phyloP scores from a whole-genome alignment of 441 rosid species.

The Gossypium lobatum region DNA sequence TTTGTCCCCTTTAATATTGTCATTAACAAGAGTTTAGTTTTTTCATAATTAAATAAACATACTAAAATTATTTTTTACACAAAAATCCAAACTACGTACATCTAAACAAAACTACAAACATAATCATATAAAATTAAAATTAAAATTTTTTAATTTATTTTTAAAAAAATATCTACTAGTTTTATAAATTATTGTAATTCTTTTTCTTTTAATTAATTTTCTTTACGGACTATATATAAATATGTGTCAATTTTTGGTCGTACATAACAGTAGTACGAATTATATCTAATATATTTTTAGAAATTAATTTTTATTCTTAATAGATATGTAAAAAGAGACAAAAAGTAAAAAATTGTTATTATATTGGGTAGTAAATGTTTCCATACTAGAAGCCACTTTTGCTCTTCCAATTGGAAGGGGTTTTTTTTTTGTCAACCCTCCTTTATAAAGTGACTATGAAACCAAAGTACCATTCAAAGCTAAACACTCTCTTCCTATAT shows the following conservation, averaged over 20 bases:
- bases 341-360: no score
- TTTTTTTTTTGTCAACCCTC: constrained; percentile 41
- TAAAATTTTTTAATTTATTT: not conserved
- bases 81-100: no score
- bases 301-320: not conserved
- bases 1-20: not conserved
- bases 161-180: not conserved
- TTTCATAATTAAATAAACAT: no score
- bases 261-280: not conserved
- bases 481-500: not conserved
- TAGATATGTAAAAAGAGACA: not conserved
- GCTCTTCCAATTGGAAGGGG: constrained; percentile 29
- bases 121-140: no score
- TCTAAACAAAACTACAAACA: no score
- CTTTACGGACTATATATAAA: not conserved
- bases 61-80: no score
- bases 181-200: not conserved
- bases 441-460: constrained; percentile 25
- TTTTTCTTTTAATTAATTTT: not conserved
- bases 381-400: constrained; percentile 53
- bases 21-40: no score
- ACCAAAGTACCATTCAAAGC: constrained; percentile 28
- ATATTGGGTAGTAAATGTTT: constrained; percentile 26
- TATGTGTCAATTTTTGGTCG: not conserved
- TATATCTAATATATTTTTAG: no score